Base-by-base conservation (phyloP, 768 basidiomycete species). In the Boletus edulis region DNA sequence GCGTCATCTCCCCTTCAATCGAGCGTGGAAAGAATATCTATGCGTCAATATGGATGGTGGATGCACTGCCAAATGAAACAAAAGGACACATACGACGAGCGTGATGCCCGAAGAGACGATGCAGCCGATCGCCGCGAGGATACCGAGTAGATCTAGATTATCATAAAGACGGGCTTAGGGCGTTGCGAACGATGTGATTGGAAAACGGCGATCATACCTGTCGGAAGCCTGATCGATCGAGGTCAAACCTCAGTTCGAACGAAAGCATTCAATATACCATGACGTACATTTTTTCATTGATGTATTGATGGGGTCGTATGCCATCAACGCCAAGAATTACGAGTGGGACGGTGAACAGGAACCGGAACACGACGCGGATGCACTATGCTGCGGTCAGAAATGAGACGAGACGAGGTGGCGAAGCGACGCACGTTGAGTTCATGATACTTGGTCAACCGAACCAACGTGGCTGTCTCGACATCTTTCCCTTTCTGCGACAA, bases 1-100 rank as follows among this genome's bases (percentile, higher is more conserved):
- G 70, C 4, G 78, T 75, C 22, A 87, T 84, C 69, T 89, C 87
- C 18, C 78, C 73, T 68, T 87, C 79, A 42, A 86, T 78, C 6
- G 86, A 87, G 39, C 90, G 86, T 49, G 90, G 90, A 74, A 91
- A 92, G 77, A 92, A 92, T 35, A 91, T 87, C 88, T 90, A 17
- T 29, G 9, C 29, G 29, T 40, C n/a, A 18, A 18, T 9, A 40
- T 4, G 15, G 27, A 17, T 27, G 12, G 24, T 13, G 29, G 49
- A 3, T 5, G 15, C 31, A 40, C 10, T 15, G 49, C n/a, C n/a
- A 4, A 14, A 9, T 9, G 3, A 12, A 5, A 17, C n/a, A 5
- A 13, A 43, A 39, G 47, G 13, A 29, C 15, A 37, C 40, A 51
- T 70, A 89, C 89, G 42, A 89, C 78, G 20, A 92, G 79, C 0